Evolutionary conservation across 805 yeast genomes (phyloP).

Genomic region (Saturnispora saitoi): DNA sequence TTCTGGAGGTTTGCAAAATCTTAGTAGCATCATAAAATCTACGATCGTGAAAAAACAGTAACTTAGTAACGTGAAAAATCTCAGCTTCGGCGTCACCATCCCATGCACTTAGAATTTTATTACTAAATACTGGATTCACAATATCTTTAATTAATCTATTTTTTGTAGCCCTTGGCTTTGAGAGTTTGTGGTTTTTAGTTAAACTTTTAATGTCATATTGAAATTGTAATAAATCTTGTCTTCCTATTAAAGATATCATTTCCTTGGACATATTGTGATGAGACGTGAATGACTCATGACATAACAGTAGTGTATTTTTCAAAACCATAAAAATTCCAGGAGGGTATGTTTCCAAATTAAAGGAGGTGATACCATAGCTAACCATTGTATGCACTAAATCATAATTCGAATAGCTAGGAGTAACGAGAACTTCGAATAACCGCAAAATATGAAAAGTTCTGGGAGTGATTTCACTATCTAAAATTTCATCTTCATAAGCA

Average conservation of each 20-base stretch:
- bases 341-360: constrained; percentile 62
- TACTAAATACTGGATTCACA: constrained; percentile 31
- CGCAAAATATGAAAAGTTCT: constrained; percentile 51
- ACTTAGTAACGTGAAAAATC: constrained; percentile 53
- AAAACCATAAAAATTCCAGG: constrained; percentile 62
- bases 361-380: constrained; percentile 42
- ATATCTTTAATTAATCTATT: constrained; percentile 22
- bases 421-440: constrained; percentile 54
- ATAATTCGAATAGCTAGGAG: constrained; percentile 40
- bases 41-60: constrained; percentile 70
- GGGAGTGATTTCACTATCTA: constrained; percentile 58
- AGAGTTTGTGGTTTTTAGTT: background rate
- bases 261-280: constrained; percentile 33
- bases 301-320: constrained; percentile 46
- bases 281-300: constrained; percentile 45
- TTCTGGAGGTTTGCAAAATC: constrained; percentile 59
- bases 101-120: constrained; percentile 50
- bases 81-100: constrained; percentile 67
- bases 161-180: constrained; percentile 31
- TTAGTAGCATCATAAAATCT: constrained; percentile 71
- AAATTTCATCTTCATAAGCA: constrained; percentile 48
- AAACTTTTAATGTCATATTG: constrained; percentile 11
- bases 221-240: constrained; percentile 48
- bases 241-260: constrained; percentile 51
- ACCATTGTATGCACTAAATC: constrained; percentile 57